Conservation (phyloP, 2,329 filamentous ascomycete genomes). For the Colletotrichum lentis region DNA sequence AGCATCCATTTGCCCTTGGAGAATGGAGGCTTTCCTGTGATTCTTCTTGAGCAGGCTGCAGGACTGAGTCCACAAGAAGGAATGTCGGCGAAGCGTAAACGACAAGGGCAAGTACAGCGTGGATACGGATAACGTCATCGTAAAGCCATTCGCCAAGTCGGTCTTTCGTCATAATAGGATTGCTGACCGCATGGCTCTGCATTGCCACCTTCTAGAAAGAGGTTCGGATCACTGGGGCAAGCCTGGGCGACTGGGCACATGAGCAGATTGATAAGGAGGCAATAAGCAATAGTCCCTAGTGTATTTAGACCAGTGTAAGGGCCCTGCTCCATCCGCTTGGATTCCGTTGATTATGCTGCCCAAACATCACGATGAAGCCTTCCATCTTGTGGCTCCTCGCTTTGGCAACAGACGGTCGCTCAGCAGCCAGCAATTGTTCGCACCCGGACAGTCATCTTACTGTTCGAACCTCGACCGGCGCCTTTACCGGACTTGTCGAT, state of each 20-base stretch:
- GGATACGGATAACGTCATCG: too few relatives aligned
- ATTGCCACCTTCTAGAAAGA: conserved; percentile 24
- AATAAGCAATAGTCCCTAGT: not conserved
- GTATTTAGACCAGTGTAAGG: conserved; percentile 1
- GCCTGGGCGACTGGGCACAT: not conserved
- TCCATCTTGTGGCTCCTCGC: conserved; percentile 7
- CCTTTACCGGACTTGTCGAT: conserved; percentile 47
- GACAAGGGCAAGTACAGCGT: too few relatives aligned
- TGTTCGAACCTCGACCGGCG: conserved; percentile 45
- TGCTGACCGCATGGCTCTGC: conserved; percentile 22
- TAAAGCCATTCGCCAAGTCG: too few relatives aligned
- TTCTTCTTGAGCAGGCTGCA: too few relatives aligned
- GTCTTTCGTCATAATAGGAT: conserved; percentile 4
- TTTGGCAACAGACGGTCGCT: not conserved
- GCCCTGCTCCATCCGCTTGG: not conserved
- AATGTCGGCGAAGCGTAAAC: too few relatives aligned
- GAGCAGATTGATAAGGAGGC: not conserved
- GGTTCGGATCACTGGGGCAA: not conserved
- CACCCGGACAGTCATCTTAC: conserved; percentile 40
- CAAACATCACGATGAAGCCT: conserved; percentile 15
- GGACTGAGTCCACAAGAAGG: too few relatives aligned
- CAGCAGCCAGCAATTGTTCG: conserved; percentile 2
- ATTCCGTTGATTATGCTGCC: not conserved
- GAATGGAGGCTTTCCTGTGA: too few relatives aligned
- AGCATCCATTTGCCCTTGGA: too few relatives aligned